A percentile compares a stretch with the other conserved stretches of the same genome.
Evolutionary conservation across 345 rosid genomes (phyloP).

Genomic region (Lepidium didymum): DNA sequence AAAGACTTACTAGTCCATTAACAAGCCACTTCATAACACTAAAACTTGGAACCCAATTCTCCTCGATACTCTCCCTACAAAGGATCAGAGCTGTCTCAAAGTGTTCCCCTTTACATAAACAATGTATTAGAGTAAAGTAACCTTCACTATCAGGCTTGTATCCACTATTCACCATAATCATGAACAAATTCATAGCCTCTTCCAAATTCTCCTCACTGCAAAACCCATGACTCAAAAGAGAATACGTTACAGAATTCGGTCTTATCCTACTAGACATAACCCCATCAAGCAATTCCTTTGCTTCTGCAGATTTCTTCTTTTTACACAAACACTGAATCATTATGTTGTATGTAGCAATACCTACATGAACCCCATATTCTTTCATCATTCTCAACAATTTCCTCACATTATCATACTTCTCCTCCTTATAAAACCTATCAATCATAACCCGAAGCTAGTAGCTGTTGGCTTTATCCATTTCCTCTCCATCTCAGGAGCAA

Average conservation of each 20-base stretch:
- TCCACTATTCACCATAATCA: constrained; percentile 43
- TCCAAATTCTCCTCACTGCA: constrained; percentile 54
- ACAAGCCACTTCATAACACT: constrained; percentile 59
- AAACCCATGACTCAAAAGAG: constrained; percentile 66
- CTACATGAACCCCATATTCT: constrained; percentile 34
- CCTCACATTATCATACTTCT: constrained; percentile 63
- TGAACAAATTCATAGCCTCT: constrained; percentile 58
- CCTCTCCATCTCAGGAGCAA: constrained; percentile 68
- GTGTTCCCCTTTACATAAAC: constrained; percentile 48
- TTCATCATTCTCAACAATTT: constrained; percentile 60
- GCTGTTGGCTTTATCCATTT: constrained; percentile 48
- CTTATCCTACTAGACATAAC: constrained; percentile 42
- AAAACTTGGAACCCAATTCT: constrained; percentile 64
- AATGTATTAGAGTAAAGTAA: constrained; percentile 47
- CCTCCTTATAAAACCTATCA: constrained; percentile 62
- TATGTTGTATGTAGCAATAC: constrained; percentile 44
- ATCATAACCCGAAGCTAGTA: constrained; percentile 47
- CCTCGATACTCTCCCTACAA: constrained; percentile 54
- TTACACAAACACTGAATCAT: constrained; percentile 69
- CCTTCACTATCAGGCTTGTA: constrained; percentile 38
- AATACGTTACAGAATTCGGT: constrained; percentile 42
- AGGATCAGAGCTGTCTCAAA: constrained; percentile 52
- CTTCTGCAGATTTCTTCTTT: constrained; percentile 51
- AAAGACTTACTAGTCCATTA: constrained; percentile 44
- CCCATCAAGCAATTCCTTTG: constrained; percentile 47